Evolutionary conservation across 441 rosid genomes (phyloP).

Genomic region (Kokia cookei): DNA sequence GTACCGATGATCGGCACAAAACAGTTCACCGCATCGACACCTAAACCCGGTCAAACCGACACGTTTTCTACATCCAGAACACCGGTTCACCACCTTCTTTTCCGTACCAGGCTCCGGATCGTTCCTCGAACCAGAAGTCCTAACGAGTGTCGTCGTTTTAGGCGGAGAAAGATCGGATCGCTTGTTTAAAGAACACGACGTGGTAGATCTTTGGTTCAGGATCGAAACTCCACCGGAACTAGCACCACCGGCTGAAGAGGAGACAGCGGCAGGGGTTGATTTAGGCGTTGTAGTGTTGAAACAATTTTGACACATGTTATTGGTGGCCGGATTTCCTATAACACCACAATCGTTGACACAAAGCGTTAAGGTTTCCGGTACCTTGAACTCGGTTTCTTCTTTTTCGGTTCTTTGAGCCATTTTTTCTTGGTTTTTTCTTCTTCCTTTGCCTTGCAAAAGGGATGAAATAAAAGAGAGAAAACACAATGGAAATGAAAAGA

Average conservation of each 20-base stretch:
- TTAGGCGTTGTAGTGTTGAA: slow-evolving; percentile 56
- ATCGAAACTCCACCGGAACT: neutral
- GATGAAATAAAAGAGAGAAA: neutral
- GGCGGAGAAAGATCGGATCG: neutral
- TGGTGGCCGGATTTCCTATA: slow-evolving; percentile 80
- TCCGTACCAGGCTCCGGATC: neutral
- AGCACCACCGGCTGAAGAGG: neutral
- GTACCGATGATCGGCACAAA: slow-evolving; percentile 30
- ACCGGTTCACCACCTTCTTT: neutral
- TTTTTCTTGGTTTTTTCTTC: neutral
- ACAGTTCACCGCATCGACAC: neutral
- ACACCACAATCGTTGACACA: slow-evolving; percentile 84
- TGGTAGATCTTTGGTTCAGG: neutral
- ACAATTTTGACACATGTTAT: slow-evolving; percentile 93
- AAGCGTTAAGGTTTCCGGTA: slow-evolving; percentile 61
- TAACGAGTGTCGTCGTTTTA: neutral
- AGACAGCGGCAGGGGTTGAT: neutral
- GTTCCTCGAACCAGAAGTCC: no score
- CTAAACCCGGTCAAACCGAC: neutral
- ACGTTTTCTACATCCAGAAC: neutral
- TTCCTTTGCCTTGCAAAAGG: neutral
- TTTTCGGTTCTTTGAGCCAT: slow-evolving; percentile 92
- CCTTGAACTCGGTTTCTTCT: slow-evolving; percentile 97
- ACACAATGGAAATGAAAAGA: neutral
- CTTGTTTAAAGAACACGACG: neutral